Conservation (phyloP, 768 basidiomycete genomes). For the Panaeolus papilionaceus region DNA sequence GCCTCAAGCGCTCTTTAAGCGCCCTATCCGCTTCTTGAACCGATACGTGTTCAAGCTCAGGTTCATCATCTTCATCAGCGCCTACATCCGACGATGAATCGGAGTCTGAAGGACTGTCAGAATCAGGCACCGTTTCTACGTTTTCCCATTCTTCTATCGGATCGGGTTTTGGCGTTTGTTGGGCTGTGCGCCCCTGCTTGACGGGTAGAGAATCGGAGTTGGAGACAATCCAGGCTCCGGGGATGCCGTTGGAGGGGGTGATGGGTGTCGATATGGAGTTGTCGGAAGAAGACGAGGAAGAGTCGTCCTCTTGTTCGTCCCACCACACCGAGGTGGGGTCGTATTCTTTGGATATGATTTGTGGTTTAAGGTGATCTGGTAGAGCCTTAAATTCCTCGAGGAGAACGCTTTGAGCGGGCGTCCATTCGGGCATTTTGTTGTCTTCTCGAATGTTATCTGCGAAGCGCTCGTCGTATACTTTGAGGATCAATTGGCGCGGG, state of each 20-base stretch:
- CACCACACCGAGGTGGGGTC: constrained; percentile 15
- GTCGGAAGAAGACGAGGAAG: neutral
- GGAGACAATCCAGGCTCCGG: neutral
- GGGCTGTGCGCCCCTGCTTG: neutral
- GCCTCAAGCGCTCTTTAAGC: constrained; percentile 6
- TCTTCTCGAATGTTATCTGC: constrained; percentile 21
- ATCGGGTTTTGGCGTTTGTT: constrained; percentile 9
- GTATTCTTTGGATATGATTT: constrained; percentile 11
- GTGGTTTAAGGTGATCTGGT: constrained; percentile 19
- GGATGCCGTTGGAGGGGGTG: neutral
- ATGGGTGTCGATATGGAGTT: neutral
- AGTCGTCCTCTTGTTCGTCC: neutral
- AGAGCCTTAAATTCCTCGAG: constrained; percentile 20
- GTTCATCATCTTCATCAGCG: constrained; percentile 15
- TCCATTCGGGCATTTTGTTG: constrained; percentile 23
- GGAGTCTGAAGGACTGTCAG: constrained; percentile 12
- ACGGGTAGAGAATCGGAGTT: neutral
- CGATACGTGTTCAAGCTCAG: constrained; percentile 8
- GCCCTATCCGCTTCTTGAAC: neutral
- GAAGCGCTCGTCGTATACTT: constrained; percentile 26
- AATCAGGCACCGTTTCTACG: constrained; percentile 9
- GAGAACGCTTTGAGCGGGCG: constrained; percentile 19
- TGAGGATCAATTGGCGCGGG: constrained; percentile 19
- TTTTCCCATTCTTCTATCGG: constrained; percentile 3
- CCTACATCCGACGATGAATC: neutral